Conservation (phyloP, 2,329 filamentous ascomycete genomes). For the Tolypocladium album region DNA sequence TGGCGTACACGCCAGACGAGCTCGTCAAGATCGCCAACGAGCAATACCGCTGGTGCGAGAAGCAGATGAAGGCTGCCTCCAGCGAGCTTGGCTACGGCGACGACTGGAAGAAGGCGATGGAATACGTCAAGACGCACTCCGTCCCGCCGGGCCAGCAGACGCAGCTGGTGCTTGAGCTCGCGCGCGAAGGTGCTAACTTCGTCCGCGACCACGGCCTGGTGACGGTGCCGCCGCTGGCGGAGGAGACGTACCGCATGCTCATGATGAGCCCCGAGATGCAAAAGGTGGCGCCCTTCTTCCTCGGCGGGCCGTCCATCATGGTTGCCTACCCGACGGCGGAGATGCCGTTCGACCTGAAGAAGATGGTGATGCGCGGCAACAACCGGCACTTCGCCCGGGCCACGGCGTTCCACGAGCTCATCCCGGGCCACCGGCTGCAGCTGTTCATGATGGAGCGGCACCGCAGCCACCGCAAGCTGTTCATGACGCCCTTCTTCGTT, state of each 20-base stretch:
- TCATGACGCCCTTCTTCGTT: constrained; percentile 46
- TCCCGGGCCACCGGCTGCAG: constrained; percentile 48
- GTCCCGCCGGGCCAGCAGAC: constrained; percentile 44
- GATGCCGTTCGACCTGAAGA: constrained; percentile 43
- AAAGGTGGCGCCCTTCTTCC: constrained; percentile 48
- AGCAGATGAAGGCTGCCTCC: constrained; percentile 41
- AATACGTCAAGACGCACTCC: constrained; percentile 43
- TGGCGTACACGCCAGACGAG: constrained; percentile 47
- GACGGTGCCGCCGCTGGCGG: constrained; percentile 41
- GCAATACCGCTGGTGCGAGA: constrained; percentile 45
- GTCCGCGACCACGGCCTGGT: constrained; percentile 43
- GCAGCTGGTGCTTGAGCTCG: constrained; percentile 37
- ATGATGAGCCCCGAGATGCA: constrained; percentile 45
- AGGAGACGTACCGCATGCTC: constrained; percentile 42
- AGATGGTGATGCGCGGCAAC: constrained; percentile 51
- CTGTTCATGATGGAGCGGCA: constrained; percentile 34
- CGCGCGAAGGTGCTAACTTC: constrained; percentile 39
- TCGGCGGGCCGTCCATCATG: constrained; percentile 41
- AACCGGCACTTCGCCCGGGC: constrained; percentile 45
- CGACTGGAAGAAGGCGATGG: constrained; percentile 41
- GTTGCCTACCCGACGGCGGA: constrained; percentile 43
- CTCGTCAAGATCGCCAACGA: constrained; percentile 37
- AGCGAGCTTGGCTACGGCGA: constrained; percentile 33
- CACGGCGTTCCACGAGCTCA: constrained; percentile 52
- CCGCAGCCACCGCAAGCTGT: constrained; percentile 38